Percentiles rank a stretch among this genome's conserved stretches.
Conservation (phyloP, 257 asterid species). For the Capsicum pubescens region DNA sequence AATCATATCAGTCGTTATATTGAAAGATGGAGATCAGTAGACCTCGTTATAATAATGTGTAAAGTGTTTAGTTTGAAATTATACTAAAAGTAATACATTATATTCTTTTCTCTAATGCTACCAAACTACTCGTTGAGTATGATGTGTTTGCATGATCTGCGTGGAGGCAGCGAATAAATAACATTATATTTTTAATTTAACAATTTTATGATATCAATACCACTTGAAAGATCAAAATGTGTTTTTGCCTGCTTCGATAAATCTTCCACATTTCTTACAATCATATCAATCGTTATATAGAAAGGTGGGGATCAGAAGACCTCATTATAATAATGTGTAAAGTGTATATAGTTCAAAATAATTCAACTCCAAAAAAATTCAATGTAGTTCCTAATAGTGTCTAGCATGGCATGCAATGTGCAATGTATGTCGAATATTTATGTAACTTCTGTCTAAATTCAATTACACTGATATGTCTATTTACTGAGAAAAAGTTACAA, state of each 20-base stretch:
- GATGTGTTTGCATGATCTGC: neutral
- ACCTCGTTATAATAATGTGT: neutral
- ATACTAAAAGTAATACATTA: too few relatives aligned
- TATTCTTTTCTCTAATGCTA: neutral
- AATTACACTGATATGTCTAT: neutral
- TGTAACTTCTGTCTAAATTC: neutral
- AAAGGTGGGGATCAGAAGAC: neutral
- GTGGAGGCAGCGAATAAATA: neutral
- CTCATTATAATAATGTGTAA: neutral
- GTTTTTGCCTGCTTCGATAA: neutral
- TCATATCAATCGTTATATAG: neutral
- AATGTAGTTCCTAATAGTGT: neutral
- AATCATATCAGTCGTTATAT: neutral
- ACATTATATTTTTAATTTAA: neutral
- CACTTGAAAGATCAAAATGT: slow-evolving; percentile 18
- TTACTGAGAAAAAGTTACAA: too few relatives aligned
- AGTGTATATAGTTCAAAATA: neutral
- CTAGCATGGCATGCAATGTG: neutral
- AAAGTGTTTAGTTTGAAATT: neutral
- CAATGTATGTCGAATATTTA: neutral
- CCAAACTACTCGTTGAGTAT: neutral
- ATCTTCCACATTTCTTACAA: slow-evolving; percentile 24
- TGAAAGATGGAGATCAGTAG: neutral
- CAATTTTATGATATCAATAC: neutral
- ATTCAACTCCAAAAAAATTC: neutral